Conservation (phyloP, 2,329 filamentous ascomycete species). For the Alternaria hordeiaustralica region DNA sequence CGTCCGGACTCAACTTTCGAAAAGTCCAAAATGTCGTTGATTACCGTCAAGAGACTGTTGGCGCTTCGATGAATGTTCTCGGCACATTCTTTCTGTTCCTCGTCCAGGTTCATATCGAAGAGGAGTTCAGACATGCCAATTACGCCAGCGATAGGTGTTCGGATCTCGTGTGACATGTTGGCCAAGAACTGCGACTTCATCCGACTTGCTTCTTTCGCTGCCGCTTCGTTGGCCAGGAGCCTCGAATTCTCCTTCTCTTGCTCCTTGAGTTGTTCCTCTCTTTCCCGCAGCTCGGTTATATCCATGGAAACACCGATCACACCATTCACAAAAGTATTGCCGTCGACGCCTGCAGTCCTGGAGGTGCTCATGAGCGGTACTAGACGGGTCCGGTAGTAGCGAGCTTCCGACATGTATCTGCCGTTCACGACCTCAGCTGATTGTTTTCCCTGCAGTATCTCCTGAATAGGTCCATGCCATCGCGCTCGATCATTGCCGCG, state of each 20-base stretch:
- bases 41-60: slow-evolving; percentile 82
- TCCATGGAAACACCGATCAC: slow-evolving; percentile 83
- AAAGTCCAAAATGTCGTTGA: slow-evolving; percentile 91
- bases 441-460: slow-evolving; percentile 67
- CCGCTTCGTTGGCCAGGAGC: slow-evolving; percentile 75
- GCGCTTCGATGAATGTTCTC: slow-evolving; percentile 81
- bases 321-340: slow-evolving; percentile 66
- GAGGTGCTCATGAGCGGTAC: slow-evolving; percentile 68
- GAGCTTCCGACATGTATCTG: slow-evolving; percentile 63
- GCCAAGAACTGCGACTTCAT: slow-evolving; percentile 82
- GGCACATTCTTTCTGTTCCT: slow-evolving; percentile 76
- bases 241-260: slow-evolving; percentile 73
- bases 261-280: slow-evolving; percentile 67
- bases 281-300: slow-evolving; percentile 72
- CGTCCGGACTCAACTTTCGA: slow-evolving; percentile 83
- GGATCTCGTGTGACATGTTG: slow-evolving; percentile 83
- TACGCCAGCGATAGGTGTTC: slow-evolving; percentile 79
- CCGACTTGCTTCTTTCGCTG: slow-evolving; percentile 79
- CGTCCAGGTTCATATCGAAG: slow-evolving; percentile 69
- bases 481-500: slow-evolving; percentile 39
- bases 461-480: slow-evolving; percentile 66
- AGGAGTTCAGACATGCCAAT: slow-evolving; percentile 81
- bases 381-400: slow-evolving; percentile 75
- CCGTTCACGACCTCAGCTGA: slow-evolving; percentile 67
- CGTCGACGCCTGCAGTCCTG: slow-evolving; percentile 58